Evolutionary conservation across 1,284 basidiomycete genomes (phyloP).

Genomic region (Ganoderma lingzhi): DNA sequence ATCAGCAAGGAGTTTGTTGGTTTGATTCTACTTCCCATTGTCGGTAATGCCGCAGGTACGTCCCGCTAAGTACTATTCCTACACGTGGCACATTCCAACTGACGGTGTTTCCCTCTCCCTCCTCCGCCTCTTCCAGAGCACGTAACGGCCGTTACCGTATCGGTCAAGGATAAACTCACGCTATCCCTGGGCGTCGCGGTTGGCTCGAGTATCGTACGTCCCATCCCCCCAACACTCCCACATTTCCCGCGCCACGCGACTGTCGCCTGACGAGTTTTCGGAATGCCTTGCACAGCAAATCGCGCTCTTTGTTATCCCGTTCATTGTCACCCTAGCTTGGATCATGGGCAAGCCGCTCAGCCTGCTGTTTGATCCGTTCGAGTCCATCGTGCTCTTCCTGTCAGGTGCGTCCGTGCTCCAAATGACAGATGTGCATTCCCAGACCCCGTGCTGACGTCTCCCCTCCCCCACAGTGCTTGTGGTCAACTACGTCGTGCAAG

Average conservation of each 20-base stretch:
- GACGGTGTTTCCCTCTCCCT: not conserved
- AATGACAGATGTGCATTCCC: too few species aligned
- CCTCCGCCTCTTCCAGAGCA: conserved; percentile 60
- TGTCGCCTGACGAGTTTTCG: not conserved
- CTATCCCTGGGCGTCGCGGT: conserved; percentile 85
- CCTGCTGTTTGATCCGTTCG: conserved; percentile 71
- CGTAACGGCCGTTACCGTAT: conserved; percentile 88
- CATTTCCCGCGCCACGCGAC: not conserved
- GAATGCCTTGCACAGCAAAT: conserved; percentile 69
- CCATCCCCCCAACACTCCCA: conserved; percentile 18
- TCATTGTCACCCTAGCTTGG: conserved; percentile 72
- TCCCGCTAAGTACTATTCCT: not conserved
- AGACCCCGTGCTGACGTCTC: not conserved
- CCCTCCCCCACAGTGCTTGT: conserved; percentile 37
- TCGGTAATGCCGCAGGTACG: conserved; percentile 84
- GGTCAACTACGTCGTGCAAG: conserved; percentile 44
- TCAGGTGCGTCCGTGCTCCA: conserved; percentile 39
- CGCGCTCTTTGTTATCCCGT: conserved; percentile 84
- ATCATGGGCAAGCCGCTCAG: conserved; percentile 71
- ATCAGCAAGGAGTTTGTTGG: conserved; percentile 85
- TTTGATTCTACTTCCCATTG: conserved; percentile 88
- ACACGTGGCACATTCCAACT: conserved; percentile 5
- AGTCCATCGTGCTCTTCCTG: conserved; percentile 62
- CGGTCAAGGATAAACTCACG: conserved; percentile 83
- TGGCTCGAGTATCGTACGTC: conserved; percentile 86